Evolutionary conservation across 1,139 yeast genomes (phyloP), one percentile per base, ranked within the genome.

Genomic region (Blastobotrys capitulatus): DNA sequence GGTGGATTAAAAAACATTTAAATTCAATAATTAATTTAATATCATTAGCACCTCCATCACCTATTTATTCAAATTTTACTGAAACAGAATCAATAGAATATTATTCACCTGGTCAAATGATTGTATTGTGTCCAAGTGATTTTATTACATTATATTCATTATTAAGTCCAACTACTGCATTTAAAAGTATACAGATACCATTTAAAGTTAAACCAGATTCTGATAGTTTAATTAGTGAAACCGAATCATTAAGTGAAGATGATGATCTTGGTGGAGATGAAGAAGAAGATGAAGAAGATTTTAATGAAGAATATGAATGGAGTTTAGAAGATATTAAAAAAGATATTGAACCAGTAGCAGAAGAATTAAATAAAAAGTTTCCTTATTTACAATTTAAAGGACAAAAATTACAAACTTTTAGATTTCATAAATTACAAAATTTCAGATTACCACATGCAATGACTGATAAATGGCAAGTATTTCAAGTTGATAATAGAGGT

Each of bases 391-490:
- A 61, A 26, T 53, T 54, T 34, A 49, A 58, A 12, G 57, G 56
- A 12, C 16, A 29, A n/a, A 37, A 19, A 12, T n/a, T 16, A 8
- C 16, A 44, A 50, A 26, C 48, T 57, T 35, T 60, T 20, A 48
- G 65, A 8, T 57, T 64, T 1, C 54, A 53, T 46, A 59, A 58
- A 52, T 29, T 54, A 13, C 58, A 57, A 16, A 53, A 50, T 19
- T 54, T 58, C 37, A 51, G 57, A 22, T 53, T 58, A 8, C 64
- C 67, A 0, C 62, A 59, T 47, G 62, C 66, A 2, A 46, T 57
- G 26, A 45, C 54, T 4, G 70, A 67, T 42, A 62, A 60, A 32
- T 67, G 71, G 71, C 70, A 67, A 50, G 60, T 65, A 1, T 67
- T 67, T 52, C 59, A 57, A 22, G 57, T 67, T 8, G 65, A 61